These are phyloP conservation scores for Scheffersomyces parashehatae DNA, from an alignment of 1,139 yeast species.

Conservation along the genomic window DNA sequence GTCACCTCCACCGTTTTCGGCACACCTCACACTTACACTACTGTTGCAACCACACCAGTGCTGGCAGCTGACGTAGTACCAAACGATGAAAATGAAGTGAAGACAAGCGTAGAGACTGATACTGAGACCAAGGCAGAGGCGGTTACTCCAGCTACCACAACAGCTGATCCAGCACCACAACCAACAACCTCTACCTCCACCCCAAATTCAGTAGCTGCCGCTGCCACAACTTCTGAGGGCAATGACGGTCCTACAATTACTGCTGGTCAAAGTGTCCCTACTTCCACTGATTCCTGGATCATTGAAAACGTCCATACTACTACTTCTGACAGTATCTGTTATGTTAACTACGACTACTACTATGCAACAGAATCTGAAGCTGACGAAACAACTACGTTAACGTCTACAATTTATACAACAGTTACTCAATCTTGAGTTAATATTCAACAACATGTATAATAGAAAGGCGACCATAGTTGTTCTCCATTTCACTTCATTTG, in stretches of 20 bases:
- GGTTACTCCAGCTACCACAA: conserved; percentile 6
- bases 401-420: conserved; percentile 40
- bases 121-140: conserved; percentile 11
- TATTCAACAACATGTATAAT: too few relatives aligned
- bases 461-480: too few relatives aligned
- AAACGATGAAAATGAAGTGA: conserved; percentile 3
- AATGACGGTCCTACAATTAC: conserved; percentile 35
- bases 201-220: not conserved
- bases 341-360: conserved; percentile 47
- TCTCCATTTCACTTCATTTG: too few relatives aligned
- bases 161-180: conserved; percentile 8
- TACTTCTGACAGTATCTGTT: conserved; percentile 36
- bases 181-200: conserved; percentile 2
- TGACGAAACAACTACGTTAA: conserved; percentile 34
- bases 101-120: conserved; percentile 2
- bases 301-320: conserved; percentile 39
- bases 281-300: conserved; percentile 40
- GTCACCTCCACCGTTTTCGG: conserved; percentile 47
- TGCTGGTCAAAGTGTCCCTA: conserved; percentile 28
- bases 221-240: conserved; percentile 6
- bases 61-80: conserved; percentile 9
- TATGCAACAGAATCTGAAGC: conserved; percentile 29
- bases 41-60: conserved; percentile 40
- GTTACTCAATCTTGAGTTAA: conserved; percentile 24
- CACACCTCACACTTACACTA: conserved; percentile 37